Evolutionary conservation across 768 basidiomycete species (phyloP).

Genomic region (Pulveroboletus sp.): DNA sequence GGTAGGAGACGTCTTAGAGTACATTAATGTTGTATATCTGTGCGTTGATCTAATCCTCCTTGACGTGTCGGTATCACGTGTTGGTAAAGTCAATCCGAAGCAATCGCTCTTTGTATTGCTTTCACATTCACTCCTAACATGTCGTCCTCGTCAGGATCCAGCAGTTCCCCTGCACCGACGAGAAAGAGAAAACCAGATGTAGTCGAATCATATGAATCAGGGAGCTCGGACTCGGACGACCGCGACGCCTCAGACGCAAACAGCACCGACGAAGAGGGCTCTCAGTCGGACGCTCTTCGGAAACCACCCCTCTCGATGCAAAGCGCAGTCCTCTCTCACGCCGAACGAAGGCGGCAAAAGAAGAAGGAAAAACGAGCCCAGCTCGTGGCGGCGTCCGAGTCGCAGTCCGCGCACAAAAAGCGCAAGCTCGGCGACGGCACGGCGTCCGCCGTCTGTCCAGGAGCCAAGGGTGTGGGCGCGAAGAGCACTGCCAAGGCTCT

Average conservation of each 20-base stretch:
- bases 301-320: constrained; percentile 3
- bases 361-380: constrained; percentile 35
- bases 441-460: neutral
- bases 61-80: constrained; percentile 13
- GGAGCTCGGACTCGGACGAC: constrained; percentile 26
- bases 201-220: constrained; percentile 13
- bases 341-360: constrained; percentile 64
- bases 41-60: constrained; percentile 14
- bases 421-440: constrained; percentile 38
- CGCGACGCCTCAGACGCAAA: constrained; percentile 19
- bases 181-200: constrained; percentile 26
- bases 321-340: constrained; percentile 64
- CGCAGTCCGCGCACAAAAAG: constrained; percentile 37
- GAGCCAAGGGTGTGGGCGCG: neutral
- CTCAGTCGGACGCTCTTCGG: neutral
- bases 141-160: constrained; percentile 24
- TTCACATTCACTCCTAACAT: constrained; percentile 2
- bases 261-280: constrained; percentile 9
- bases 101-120: neutral
- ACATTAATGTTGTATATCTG: constrained; percentile 24
- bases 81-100: neutral
- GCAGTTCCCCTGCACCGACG: constrained; percentile 25
- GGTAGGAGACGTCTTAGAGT: constrained; percentile 16
- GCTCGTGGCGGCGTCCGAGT: neutral
- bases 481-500: neutral